Conservation (phyloP, 2,329 filamentous ascomycete genomes). For the Hypoxylon sp. region DNA sequence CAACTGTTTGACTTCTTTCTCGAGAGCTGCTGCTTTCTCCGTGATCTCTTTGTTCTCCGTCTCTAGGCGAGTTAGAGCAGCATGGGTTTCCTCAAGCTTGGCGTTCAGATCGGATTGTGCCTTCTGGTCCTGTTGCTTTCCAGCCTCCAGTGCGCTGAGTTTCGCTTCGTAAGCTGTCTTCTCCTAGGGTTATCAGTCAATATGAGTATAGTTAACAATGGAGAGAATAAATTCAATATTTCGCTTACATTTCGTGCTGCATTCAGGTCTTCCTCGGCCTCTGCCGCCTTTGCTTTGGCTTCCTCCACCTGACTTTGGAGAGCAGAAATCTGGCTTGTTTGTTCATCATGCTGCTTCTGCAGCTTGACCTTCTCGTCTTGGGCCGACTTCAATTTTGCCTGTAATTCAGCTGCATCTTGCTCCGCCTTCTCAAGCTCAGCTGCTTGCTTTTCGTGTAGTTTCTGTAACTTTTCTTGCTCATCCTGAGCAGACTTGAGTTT, state of each 20-base stretch:
- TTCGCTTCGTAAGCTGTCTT: constrained; percentile 49
- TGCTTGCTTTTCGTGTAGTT: constrained; percentile 46
- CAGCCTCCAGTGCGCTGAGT: constrained; percentile 47
- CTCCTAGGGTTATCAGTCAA: constrained; percentile 44
- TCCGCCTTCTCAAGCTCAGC: constrained; percentile 48
- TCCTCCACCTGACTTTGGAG: constrained; percentile 54
- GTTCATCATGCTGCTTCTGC: constrained; percentile 54
- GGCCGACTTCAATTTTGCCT: constrained; percentile 48
- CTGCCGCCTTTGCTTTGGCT: constrained; percentile 57
- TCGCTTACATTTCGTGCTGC: constrained; percentile 54
- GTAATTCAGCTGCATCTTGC: constrained; percentile 44
- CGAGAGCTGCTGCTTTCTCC: constrained; percentile 45
- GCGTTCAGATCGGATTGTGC: constrained; percentile 44
- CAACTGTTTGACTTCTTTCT: constrained; percentile 43
- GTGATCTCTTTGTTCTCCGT: constrained; percentile 48
- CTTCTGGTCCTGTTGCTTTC: constrained; percentile 42
- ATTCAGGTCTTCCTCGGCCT: constrained; percentile 58
- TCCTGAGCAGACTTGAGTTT: constrained; percentile 49
- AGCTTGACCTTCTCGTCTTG: constrained; percentile 51
- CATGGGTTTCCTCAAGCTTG: constrained; percentile 41
- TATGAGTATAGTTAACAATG: background rate
- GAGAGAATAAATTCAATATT: background rate
- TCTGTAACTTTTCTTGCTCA: constrained; percentile 49
- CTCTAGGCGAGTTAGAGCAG: constrained; percentile 45
- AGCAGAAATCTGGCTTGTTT: constrained; percentile 50